Percentiles rank a stretch among this genome's conserved stretches.
These are phyloP conservation scores for Albizia julibrissin DNA, from an alignment of 306 rosid genomes.

Conservation along the genomic window DNA sequence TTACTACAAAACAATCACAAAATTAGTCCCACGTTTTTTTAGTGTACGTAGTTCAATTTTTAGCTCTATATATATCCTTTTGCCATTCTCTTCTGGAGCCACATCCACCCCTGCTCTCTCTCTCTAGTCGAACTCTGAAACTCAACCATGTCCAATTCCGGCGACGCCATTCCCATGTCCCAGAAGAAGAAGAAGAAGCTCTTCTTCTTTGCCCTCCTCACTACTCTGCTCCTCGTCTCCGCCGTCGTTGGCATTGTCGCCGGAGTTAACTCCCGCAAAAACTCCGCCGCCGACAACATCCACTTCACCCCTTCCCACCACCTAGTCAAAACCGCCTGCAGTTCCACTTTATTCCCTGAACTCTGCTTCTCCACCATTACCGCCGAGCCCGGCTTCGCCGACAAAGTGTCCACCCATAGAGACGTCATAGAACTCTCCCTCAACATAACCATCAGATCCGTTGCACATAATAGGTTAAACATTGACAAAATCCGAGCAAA, in stretches of 20 bases:
- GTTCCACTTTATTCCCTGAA: constrained; percentile 66
- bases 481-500: constrained; percentile 37
- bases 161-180: constrained; percentile 22
- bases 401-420: constrained; percentile 41
- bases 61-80: too few species aligned
- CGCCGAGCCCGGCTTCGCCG: constrained; percentile 32
- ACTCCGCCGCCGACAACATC: neutral
- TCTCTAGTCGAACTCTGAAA: neutral
- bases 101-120: neutral
- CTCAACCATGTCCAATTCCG: constrained; percentile 9
- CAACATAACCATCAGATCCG: constrained; percentile 50
- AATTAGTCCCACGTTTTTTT: too few species aligned
- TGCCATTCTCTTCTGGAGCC: too few species aligned
- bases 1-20: too few species aligned
- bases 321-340: constrained; percentile 58
- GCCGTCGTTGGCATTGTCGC: constrained; percentile 45
- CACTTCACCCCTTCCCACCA: constrained; percentile 43
- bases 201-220: constrained; percentile 41
- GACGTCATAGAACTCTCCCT: constrained; percentile 59
- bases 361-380: constrained; percentile 70
- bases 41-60: too few species aligned
- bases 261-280: constrained; percentile 43
- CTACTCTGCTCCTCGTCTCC: constrained; percentile 47
- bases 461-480: constrained; percentile 42
- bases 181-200: constrained; percentile 38